Evolutionary conservation across 169 alveolate genomes (phyloP).

Genomic region (Amoebophrya sp.): DNA sequence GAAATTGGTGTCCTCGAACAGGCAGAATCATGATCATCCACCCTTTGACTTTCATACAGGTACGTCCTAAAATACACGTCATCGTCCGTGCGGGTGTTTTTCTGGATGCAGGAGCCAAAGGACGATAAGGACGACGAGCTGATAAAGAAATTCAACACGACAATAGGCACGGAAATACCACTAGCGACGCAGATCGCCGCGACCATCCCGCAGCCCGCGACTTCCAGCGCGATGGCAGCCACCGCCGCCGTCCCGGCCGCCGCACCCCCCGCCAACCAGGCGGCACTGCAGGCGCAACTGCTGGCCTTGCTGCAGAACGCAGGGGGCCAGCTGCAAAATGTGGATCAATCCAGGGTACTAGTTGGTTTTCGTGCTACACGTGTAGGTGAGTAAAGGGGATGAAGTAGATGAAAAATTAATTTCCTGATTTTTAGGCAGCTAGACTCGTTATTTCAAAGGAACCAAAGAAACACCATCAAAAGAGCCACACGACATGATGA

Average conservation of each 20-base stretch:
- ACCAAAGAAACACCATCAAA: too few relatives aligned
- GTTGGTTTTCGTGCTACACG: too few relatives aligned
- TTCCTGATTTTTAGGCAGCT: too few relatives aligned
- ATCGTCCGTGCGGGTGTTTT: not conserved
- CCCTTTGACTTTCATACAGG: not conserved
- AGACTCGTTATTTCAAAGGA: too few relatives aligned
- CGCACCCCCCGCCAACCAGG: not conserved
- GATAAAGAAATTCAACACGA: not conserved
- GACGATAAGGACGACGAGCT: not conserved
- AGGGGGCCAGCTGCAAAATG: too few relatives aligned
- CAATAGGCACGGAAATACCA: not conserved
- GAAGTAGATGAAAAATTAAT: too few relatives aligned
- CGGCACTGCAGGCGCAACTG: not conserved
- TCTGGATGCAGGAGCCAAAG: slow-evolving; percentile 14
- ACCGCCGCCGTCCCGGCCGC: not conserved
- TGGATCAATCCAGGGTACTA: too few relatives aligned
- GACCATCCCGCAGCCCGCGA: not conserved
- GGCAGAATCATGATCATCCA: too few relatives aligned
- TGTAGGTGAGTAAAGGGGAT: too few relatives aligned
- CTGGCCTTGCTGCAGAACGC: not conserved
- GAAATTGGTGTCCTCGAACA: too few relatives aligned
- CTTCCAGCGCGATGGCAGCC: not conserved
- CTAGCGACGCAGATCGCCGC: not conserved
- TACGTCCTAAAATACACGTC: not conserved
- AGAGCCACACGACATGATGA: too few relatives aligned